A percentile compares a stretch with the other conserved stretches of the same genome.
Conservation (phyloP, 805 yeast species). For the Brettanomyces sp. region DNA sequence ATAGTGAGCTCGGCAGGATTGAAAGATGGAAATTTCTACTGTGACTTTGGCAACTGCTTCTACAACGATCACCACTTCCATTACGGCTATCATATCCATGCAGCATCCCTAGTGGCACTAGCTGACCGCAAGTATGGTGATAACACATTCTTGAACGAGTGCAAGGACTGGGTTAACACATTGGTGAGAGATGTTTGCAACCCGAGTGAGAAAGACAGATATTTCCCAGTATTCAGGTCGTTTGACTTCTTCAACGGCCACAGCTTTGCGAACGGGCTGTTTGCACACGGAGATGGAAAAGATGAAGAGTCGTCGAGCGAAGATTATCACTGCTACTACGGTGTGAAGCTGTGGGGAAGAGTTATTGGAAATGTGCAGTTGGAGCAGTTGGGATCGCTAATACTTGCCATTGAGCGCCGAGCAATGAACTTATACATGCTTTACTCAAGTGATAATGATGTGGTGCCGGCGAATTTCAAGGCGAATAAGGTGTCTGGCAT, state of each 20-base stretch:
- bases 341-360: slow-evolving; percentile 60
- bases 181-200: slow-evolving; percentile 62
- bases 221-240: slow-evolving; percentile 55
- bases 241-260: slow-evolving; percentile 73
- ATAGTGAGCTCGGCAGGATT: slow-evolving; percentile 57
- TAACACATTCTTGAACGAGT: slow-evolving; percentile 39
- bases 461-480: slow-evolving; percentile 42
- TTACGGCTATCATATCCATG: slow-evolving; percentile 74
- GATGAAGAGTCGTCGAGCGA: slow-evolving; percentile 67
- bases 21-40: slow-evolving; percentile 24
- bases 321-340: slow-evolving; percentile 62
- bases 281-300: slow-evolving; percentile 55
- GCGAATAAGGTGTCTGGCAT: slow-evolving; percentile 62
- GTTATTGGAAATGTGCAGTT: slow-evolving; percentile 44
- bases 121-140: slow-evolving; percentile 43
- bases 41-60: slow-evolving; percentile 62
- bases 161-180: slow-evolving; percentile 49
- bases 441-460: slow-evolving; percentile 35
- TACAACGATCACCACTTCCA: slow-evolving; percentile 88
- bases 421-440: slow-evolving; percentile 50
- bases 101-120: slow-evolving; percentile 71
- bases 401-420: slow-evolving; percentile 44
- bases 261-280: slow-evolving; percentile 66
- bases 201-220: slow-evolving; percentile 40
- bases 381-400: slow-evolving; percentile 47